These are phyloP conservation scores for Teratosphaeriaceae sp. DNA, from an alignment of 2,329 filamentous ascomycete species.

Conservation along the genomic window DNA sequence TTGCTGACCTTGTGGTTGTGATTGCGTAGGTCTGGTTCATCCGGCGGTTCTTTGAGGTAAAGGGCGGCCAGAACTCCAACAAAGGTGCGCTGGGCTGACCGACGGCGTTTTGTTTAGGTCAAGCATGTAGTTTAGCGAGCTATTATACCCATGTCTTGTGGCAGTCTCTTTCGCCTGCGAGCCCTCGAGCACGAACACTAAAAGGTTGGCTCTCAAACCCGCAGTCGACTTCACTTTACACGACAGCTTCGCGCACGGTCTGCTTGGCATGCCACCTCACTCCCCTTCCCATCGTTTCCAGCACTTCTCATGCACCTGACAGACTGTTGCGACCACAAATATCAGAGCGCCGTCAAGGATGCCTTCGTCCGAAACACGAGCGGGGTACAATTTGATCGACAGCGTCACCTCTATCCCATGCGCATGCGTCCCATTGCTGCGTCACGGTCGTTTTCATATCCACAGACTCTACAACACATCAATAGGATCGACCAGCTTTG, in stretches of 20 bases:
- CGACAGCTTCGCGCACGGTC: no score
- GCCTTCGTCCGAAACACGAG: slow-evolving; percentile 5
- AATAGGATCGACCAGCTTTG: no score
- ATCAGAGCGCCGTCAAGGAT: neutral
- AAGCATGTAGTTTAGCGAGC: slow-evolving; percentile 30
- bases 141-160: no score
- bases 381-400: slow-evolving; percentile 5
- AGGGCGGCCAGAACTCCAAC: slow-evolving; percentile 22
- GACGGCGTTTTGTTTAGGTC: slow-evolving; percentile 25
- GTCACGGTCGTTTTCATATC: no score
- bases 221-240: no score
- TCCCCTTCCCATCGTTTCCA: neutral
- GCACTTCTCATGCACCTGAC: neutral
- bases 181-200: no score
- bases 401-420: neutral
- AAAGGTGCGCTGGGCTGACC: slow-evolving; percentile 25
- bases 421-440: no score
- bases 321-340: no score
- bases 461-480: no score
- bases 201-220: no score
- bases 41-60: slow-evolving; percentile 13
- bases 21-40: slow-evolving; percentile 1
- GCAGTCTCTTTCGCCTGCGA: no score
- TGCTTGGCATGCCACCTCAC: neutral
- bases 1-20: no score